These are phyloP conservation scores for Epicoccum sorghinum DNA, from an alignment of 2,329 filamentous ascomycete genomes.

Conservation along the genomic window DNA sequence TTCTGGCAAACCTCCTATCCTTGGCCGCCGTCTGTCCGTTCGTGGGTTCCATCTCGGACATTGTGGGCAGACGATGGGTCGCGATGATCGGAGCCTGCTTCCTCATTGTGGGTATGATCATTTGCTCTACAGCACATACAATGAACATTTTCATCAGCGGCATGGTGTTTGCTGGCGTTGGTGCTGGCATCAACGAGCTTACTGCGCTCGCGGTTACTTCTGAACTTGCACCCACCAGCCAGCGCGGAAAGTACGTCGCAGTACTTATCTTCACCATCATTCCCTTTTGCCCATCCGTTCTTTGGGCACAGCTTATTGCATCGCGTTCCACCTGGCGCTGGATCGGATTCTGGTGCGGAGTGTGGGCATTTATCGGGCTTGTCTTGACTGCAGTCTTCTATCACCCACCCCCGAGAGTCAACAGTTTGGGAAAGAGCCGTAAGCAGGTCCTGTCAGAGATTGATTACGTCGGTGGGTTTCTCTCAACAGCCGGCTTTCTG, in stretches of 20 bases:
- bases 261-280: conserved; percentile 65
- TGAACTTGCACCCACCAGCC: conserved; percentile 68
- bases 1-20: conserved; percentile 59
- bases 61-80: conserved; percentile 40
- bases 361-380: conserved; percentile 60
- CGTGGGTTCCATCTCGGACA: conserved; percentile 57
- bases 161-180: conserved; percentile 63
- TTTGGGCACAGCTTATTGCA: conserved; percentile 66
- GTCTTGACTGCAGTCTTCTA: conserved; percentile 55
- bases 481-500: conserved; percentile 33
- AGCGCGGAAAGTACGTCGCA: conserved; percentile 68
- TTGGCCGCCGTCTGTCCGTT: conserved; percentile 65
- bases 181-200: conserved; percentile 70
- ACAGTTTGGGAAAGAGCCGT: conserved; percentile 37
- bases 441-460: conserved; percentile 30
- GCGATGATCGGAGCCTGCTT: conserved; percentile 36
- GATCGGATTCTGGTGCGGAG: conserved; percentile 58
- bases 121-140: conserved; percentile 32
- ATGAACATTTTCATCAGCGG: conserved; percentile 38
- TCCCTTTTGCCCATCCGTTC: conserved; percentile 66
- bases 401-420: conserved; percentile 51
- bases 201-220: conserved; percentile 71
- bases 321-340: conserved; percentile 58
- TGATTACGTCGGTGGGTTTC: conserved; percentile 37
- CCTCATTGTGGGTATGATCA: conserved; percentile 45